These are phyloP conservation scores for Solanum bukasovii DNA, from an alignment of 257 asterid species.

Conservation along the genomic window DNA sequence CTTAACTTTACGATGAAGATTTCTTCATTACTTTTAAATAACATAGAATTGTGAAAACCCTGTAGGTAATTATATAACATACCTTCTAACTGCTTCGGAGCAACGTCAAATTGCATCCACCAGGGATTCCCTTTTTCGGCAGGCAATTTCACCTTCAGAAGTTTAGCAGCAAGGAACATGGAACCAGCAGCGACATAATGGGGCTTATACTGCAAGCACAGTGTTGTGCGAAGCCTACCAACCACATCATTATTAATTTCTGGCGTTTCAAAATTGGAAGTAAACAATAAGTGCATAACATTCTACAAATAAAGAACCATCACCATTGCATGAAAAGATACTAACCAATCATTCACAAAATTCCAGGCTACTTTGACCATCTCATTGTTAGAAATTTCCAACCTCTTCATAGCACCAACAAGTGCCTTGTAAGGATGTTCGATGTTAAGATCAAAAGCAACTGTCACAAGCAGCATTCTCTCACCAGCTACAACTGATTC, in stretches of 20 bases:
- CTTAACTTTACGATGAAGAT: neutral
- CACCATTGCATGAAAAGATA: neutral
- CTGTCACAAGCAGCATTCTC: slow-evolving; percentile 38
- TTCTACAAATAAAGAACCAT: neutral
- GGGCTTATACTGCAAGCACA: slow-evolving; percentile 58
- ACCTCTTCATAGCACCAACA: slow-evolving; percentile 37
- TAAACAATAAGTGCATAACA: neutral
- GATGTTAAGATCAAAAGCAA: slow-evolving; percentile 51
- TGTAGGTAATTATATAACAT: neutral
- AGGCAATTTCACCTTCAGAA: slow-evolving; percentile 39
- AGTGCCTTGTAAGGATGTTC: slow-evolving; percentile 59
- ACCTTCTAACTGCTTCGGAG: slow-evolving; percentile 46
- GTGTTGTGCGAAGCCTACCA: slow-evolving; percentile 42
- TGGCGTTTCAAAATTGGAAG: neutral
- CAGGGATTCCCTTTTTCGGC: slow-evolving; percentile 30
- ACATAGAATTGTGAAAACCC: neutral
- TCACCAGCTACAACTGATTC: slow-evolving; percentile 33
- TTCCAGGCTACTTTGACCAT: slow-evolving; percentile 52
- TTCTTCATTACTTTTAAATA: neutral
- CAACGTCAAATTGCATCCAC: slow-evolving; percentile 68
- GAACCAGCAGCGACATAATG: slow-evolving; percentile 57
- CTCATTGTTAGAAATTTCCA: slow-evolving; percentile 34
- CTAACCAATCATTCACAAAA: slow-evolving; percentile 58
- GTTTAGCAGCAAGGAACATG: slow-evolving; percentile 43
- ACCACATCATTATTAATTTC: neutral